phyloP scores from a whole-genome alignment of 1,139 yeast species.

The Yamadazyma spencermartinsiae region DNA sequence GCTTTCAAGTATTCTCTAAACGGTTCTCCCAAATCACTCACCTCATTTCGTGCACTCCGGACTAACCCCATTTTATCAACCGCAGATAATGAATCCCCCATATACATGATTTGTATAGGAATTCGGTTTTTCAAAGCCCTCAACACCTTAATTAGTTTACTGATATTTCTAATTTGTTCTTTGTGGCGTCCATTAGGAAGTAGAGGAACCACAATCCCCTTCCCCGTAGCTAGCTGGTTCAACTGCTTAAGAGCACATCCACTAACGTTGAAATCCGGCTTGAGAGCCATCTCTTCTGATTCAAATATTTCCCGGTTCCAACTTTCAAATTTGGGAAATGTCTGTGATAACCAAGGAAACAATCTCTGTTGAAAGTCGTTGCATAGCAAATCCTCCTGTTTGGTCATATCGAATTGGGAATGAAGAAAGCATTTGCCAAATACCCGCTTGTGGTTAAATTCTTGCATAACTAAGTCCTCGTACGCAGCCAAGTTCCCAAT shows the following conservation, averaged over 20 bases:
- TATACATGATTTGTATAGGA: conserved; percentile 31
- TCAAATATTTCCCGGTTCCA: conserved; percentile 18
- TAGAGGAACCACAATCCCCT: conserved; percentile 38
- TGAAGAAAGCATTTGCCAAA: conserved; percentile 31
- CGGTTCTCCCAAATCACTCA: conserved; percentile 15
- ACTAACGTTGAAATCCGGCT: neutral
- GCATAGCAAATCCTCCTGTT: conserved; percentile 13
- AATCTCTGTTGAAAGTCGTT: conserved; percentile 14
- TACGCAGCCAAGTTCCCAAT: conserved; percentile 16
- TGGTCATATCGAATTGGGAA: conserved; percentile 1
- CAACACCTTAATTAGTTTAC: conserved; percentile 26
- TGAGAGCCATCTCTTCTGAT: conserved; percentile 14
- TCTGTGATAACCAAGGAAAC: conserved; percentile 24
- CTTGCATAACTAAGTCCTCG: conserved; percentile 24
- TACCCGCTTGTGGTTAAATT: conserved; percentile 28
- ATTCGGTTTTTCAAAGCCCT: conserved; percentile 27
- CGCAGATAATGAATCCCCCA: conserved; percentile 14
- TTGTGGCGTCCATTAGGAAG: conserved; percentile 13
- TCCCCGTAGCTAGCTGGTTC: conserved; percentile 22
- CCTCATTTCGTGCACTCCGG: conserved; percentile 22
- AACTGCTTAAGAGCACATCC: conserved; percentile 19
- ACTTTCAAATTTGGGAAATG: conserved; percentile 19
- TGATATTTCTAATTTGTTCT: conserved; percentile 21
- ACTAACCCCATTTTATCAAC: conserved; percentile 21
- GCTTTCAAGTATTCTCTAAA: conserved; percentile 10